Percentiles rank a stretch among this genome's conserved stretches.
Evolutionary conservation across 2,329 filamentous ascomycete genomes (phyloP).

Genomic region (Pseudocercospora crystallina): DNA sequence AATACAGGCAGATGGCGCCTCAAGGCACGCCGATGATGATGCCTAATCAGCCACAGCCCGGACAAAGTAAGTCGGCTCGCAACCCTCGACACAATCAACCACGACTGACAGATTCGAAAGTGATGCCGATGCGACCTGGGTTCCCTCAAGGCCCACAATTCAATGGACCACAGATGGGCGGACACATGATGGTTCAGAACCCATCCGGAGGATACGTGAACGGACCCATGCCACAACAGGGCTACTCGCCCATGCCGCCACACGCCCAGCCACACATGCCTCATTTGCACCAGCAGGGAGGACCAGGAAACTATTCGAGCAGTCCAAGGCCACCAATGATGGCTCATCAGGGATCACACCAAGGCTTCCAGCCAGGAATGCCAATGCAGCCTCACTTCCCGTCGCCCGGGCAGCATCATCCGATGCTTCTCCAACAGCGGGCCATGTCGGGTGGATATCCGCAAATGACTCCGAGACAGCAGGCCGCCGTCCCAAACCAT

Average conservation of each 20-base stretch:
- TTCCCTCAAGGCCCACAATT: conserved; percentile 22
- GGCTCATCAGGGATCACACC: conserved; percentile 91
- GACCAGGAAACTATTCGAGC: conserved; percentile 65
- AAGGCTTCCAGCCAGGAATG: conserved; percentile 59
- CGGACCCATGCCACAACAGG: conserved; percentile 70
- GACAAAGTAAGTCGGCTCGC: conserved; percentile 25
- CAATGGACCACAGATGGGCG: conserved; percentile 55
- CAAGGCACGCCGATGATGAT: conserved; percentile 29
- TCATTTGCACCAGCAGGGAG: conserved; percentile 31
- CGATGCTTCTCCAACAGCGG: conserved; percentile 29
- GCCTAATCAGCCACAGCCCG: conserved; percentile 21
- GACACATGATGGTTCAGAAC: conserved; percentile 77
- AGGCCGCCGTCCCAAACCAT: conserved; percentile 32
- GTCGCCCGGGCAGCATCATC: conserved; percentile 27
- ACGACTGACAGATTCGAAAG: conserved; percentile 66
- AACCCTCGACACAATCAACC: conserved; percentile 39
- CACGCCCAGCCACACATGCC: conserved; percentile 60
- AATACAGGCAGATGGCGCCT: conserved; percentile 37
- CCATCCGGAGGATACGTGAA: conserved; percentile 69
- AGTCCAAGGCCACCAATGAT: conserved; percentile 89
- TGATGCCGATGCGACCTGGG: conserved; percentile 37
- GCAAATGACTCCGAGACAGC: conserved; percentile 37
- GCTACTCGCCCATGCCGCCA: conserved; percentile 62
- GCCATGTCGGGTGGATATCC: conserved; percentile 34
- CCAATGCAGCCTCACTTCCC: conserved; percentile 23